Base-by-base conservation (phyloP, 1,284 basidiomycete genomes). In the Tausonia pullulans region DNA sequence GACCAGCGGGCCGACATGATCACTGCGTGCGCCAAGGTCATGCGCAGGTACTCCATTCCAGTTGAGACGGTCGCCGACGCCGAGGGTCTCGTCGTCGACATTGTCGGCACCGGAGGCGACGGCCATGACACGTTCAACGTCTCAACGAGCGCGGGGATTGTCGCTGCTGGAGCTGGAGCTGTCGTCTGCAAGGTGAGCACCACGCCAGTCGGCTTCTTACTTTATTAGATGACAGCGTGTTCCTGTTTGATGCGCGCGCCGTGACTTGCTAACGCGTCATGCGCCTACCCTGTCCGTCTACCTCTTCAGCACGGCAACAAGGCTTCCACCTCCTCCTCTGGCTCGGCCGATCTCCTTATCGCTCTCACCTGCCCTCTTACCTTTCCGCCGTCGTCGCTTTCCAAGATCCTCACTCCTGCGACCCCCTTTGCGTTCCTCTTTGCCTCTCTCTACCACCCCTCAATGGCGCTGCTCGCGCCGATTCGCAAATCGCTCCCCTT, bases 61-160 rank as follows among this genome's bases (percentile, higher is more conserved):
- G 73, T 78, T 48, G 79, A 83, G 67, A 71, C 71, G 16, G 72
- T 75, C 54, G 74, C 74, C 0, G 74, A 75, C 63, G 74, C 72
- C 2, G 76, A 77, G 63, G 69, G 69, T 3, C 74, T 76, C 2
- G 68, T 75, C 55, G 78, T 78, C 9, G 85, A 79, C 77, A 84
- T 80, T 67, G 87, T 86, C 61, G 82, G 88, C 13, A 88, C 87
- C 0, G 95, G 95, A n/a, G 95, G 95, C 10, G 95, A 98, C 77
- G 94, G 94, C 0, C 86, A 95, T 77, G 91, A 98, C 72, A 88
- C 95, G 0, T 98, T 95, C 81, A 98, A 98, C 74, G 94, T 98
- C 55, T 95, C 91, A 72, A 98, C 95, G 0, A 89, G 92, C 0
- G 95, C 95, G 2, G 93, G 85, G 3, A 84, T 98, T 67, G 90